Evolutionary conservation across 495 filamentous ascomycete species (phyloP).

Genomic region (Penicillium turbatum): DNA sequence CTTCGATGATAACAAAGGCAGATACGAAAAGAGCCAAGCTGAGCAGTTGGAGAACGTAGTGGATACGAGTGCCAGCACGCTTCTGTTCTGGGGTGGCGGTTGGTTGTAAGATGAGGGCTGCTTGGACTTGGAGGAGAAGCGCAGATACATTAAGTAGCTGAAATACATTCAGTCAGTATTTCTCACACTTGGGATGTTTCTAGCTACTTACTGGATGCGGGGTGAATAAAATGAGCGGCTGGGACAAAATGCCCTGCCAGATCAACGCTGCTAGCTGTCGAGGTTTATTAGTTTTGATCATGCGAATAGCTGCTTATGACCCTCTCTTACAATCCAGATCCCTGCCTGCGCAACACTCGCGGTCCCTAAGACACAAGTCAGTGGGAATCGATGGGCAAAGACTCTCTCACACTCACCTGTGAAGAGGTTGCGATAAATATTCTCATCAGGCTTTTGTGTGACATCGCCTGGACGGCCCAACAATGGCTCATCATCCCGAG

Average conservation of each 20-base stretch:
- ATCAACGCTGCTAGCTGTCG: slow-evolving; percentile 63
- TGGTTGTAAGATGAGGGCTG: slow-evolving; percentile 81
- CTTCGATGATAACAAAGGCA: slow-evolving; percentile 73
- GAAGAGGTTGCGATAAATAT: slow-evolving; percentile 66
- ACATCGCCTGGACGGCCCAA: slow-evolving; percentile 71
- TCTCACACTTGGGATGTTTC: background rate
- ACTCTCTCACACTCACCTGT: slow-evolving; percentile 52
- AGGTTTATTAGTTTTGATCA: slow-evolving; percentile 12
- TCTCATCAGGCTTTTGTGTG: slow-evolving; percentile 57
- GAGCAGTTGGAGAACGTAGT: slow-evolving; percentile 62
- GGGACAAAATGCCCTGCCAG: slow-evolving; percentile 68
- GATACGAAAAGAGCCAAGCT: slow-evolving; percentile 57
- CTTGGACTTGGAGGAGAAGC: slow-evolving; percentile 68
- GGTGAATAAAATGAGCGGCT: slow-evolving; percentile 68
- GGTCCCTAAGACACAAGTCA: slow-evolving; percentile 49
- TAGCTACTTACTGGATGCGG: slow-evolving; percentile 63
- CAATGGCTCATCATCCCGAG: slow-evolving; percentile 68
- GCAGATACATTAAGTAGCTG: slow-evolving; percentile 73
- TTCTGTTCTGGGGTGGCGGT: slow-evolving; percentile 76
- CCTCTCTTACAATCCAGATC: slow-evolving; percentile 57
- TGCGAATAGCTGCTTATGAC: background rate
- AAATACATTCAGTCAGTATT: background rate
- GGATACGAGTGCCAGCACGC: slow-evolving; percentile 60
- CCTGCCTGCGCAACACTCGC: slow-evolving; percentile 63
- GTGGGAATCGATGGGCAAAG: background rate